Base-by-base conservation (phyloP, 2,329 filamentous ascomycete genomes). In the Alternaria burnsii region DNA sequence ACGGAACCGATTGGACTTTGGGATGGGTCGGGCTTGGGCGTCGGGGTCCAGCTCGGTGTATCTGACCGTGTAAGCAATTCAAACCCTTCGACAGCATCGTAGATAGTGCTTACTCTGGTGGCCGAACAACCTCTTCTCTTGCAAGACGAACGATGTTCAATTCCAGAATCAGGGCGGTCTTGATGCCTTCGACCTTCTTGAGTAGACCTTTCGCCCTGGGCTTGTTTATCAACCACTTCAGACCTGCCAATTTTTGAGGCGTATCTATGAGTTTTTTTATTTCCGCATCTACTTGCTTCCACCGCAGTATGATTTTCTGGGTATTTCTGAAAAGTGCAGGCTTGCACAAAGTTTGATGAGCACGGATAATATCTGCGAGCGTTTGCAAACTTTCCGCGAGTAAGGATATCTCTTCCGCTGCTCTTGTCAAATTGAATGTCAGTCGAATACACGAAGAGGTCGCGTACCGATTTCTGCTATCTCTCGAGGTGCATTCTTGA, bases 141-240 rank as follows among this genome's bases (percentile, higher is more conserved):
- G 68, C 65, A 24, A 71, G 57, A 3, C 58, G 54, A 9, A 71
- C 44, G 3, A 69, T 58, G 14, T 42, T 57, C 7, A 70, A 5
- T 3, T 63, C 57, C 16, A 71, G 38, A 4, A 51, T 61, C 30
- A 71, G 58, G 3, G 57, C 46, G 2, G 59, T 46, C 44, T 71
- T 71, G 41, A 72, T 67, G 28, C 65, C 55, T 28, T 72, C 70
- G 12, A 72, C 41, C 30, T 67, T 68, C 41, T 67, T 65, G 36
- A 72, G 20, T 32, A 68, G 54, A 8, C 42, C 54, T 22, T 64
- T 71, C 2, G 59, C 63, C 38, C 65, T 67, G 10, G 61, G 62
- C 11, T 55, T 52, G 4, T 63, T 58, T n/a, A 69, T 54, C 18
- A 47, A 56, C 67, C 66, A 70, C 52, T 55, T 67, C 22, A 70